A percentile compares a stretch with the other conserved stretches of the same genome.
These are phyloP conservation scores for Pseudisothecium myosuroides DNA, from an alignment of 225 moss, liverwort and hornwort species.

Conservation along the genomic window DNA sequence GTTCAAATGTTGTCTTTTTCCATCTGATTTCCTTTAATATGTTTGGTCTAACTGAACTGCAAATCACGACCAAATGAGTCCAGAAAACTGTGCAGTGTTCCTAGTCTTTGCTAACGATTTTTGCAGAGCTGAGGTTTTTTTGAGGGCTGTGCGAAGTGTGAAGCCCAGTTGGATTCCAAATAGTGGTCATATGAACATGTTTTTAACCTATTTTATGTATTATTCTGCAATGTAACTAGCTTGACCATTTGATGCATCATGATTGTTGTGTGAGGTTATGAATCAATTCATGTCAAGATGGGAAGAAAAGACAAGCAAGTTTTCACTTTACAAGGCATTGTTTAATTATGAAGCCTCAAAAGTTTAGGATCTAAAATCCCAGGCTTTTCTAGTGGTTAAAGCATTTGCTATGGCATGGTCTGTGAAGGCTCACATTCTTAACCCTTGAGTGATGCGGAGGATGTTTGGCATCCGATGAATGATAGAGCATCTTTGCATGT, in stretches of 20 bases:
- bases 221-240: not conserved
- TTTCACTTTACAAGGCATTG: not conserved
- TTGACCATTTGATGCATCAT: not conserved
- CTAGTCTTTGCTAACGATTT: not conserved
- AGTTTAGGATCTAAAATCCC: no score
- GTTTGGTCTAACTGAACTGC: not conserved
- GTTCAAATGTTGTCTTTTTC: not conserved
- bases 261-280: not conserved
- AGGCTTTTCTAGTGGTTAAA: not conserved
- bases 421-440: fast-evolving
- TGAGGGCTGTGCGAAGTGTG: not conserved
- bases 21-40: not conserved
- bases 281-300: not conserved
- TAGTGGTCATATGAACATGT: not conserved
- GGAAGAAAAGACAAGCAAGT: not conserved
- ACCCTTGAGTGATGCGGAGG: no score
- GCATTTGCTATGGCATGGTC: not conserved
- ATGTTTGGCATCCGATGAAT: no score
- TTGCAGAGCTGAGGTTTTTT: not conserved
- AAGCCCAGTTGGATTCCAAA: not conserved
- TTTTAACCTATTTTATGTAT: not conserved
- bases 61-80: not conserved
- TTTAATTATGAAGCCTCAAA: not conserved
- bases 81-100: not conserved
- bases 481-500: no score